Evolutionary conservation across 1,139 yeast genomes (phyloP).

Genomic region (Meyerozyma smithsonii): DNA sequence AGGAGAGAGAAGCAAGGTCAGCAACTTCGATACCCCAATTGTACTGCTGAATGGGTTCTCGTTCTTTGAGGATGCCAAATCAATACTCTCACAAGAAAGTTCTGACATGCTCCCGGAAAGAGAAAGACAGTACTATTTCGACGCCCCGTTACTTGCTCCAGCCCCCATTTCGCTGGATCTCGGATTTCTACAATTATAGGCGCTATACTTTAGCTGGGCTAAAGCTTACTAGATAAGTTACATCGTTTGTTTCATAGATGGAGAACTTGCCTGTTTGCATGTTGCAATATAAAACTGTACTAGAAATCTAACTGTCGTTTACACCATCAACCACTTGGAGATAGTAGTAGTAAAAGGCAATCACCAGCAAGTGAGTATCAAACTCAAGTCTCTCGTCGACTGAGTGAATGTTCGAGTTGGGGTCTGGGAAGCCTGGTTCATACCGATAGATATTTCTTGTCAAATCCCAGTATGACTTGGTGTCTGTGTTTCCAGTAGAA

Average conservation of each 20-base stretch:
- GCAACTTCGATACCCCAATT: neutral
- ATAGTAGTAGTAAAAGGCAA: conserved; percentile 40
- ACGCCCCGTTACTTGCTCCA: neutral
- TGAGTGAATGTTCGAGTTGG: conserved; percentile 25
- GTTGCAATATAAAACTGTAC: no score
- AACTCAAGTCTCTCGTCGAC: conserved; percentile 36
- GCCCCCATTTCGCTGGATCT: conserved; percentile 1
- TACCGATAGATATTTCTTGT: conserved; percentile 35
- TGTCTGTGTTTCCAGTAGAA: conserved; percentile 39
- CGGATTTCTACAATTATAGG: neutral
- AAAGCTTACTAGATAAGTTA: no score
- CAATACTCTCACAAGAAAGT: neutral
- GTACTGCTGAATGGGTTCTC: neutral
- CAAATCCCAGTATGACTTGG: conserved; percentile 38
- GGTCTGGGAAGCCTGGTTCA: conserved; percentile 22
- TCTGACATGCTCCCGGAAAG: neutral
- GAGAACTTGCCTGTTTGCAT: no score
- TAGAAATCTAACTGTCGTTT: no score
- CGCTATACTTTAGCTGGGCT: neutral
- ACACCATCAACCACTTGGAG: conserved; percentile 28
- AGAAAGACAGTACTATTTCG: neutral
- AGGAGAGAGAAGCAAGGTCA: neutral
- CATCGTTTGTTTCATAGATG: no score
- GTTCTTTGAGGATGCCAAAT: conserved; percentile 2
- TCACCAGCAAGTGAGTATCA: conserved; percentile 36